Conservation (phyloP, 2,329 filamentous ascomycete species). For the Cladophialophora bantiana region DNA sequence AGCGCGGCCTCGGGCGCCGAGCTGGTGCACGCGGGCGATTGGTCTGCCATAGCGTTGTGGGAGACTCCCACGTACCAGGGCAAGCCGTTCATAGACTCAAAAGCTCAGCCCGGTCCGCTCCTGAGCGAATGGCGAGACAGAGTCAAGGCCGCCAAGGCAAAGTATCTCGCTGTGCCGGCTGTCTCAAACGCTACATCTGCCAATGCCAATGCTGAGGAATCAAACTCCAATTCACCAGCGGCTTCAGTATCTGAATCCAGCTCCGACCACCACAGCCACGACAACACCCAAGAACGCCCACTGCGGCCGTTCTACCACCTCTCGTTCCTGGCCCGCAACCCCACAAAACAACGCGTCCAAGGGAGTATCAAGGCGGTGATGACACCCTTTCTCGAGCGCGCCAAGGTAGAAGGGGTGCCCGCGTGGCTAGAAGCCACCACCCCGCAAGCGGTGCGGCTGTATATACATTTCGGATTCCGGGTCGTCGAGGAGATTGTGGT, state of each 20-base stretch:
- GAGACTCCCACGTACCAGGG: constrained; percentile 35
- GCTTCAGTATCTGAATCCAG: constrained; percentile 8
- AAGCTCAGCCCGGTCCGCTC: constrained; percentile 25
- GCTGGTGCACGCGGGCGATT: constrained; percentile 38
- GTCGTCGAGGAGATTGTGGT: constrained; percentile 35
- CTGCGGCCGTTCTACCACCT: constrained; percentile 37
- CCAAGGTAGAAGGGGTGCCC: constrained; percentile 34
- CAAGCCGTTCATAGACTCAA: constrained; percentile 35
- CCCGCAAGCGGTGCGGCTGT: constrained; percentile 33
- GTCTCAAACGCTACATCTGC: not conserved
- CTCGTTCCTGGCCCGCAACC: constrained; percentile 38
- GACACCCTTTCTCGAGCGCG: constrained; percentile 34
- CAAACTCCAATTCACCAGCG: constrained; percentile 11
- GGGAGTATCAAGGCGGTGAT: constrained; percentile 38
- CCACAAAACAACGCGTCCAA: constrained; percentile 21
- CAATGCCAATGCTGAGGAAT: not conserved
- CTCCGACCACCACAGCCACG: constrained; percentile 24
- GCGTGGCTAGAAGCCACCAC: constrained; percentile 39
- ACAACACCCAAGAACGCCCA: constrained; percentile 13
- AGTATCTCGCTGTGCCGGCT: constrained; percentile 22
- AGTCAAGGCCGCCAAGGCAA: constrained; percentile 34
- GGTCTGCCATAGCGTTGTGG: constrained; percentile 38
- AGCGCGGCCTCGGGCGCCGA: constrained; percentile 34
- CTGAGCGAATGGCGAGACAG: constrained; percentile 33
- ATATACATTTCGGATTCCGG: constrained; percentile 36